Conservation (phyloP, 176 grass and related monocot species). For the Zea mays region DNA sequence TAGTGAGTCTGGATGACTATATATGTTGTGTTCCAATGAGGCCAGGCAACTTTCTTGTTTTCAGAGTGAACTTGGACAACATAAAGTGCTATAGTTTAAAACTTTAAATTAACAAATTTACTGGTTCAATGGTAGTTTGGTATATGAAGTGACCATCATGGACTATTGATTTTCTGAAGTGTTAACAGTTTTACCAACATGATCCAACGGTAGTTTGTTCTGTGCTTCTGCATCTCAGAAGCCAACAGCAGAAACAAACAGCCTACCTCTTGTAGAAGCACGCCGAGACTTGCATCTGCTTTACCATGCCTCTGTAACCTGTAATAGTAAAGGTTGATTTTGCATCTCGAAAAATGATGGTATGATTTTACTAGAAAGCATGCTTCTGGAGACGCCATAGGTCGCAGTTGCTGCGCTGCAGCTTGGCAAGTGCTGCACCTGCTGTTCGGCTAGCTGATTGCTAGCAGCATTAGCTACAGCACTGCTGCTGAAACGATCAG, state of each 20-base stretch:
- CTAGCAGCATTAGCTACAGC: too few relatives aligned
- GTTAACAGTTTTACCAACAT: not conserved
- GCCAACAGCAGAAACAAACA: not conserved
- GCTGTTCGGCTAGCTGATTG: too few relatives aligned
- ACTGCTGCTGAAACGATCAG: too few relatives aligned
- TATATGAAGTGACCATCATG: not conserved
- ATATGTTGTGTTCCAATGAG: not conserved
- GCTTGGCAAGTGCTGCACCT: too few relatives aligned
- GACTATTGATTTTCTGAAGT: not conserved
- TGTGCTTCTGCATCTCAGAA: not conserved
- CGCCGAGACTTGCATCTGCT: not conserved
- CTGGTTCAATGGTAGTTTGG: not conserved
- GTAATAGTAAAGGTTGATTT: constrained; percentile 1
- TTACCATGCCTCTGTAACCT: not conserved
- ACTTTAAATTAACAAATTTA: constrained; percentile 6
- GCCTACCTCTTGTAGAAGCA: not conserved
- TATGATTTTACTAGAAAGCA: not conserved
- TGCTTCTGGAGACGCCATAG: not conserved
- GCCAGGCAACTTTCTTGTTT: not conserved
- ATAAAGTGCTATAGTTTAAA: constrained; percentile 8
- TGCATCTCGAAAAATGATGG: not conserved
- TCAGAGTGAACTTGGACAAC: not conserved
- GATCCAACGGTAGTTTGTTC: not conserved
- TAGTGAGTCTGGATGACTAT: not conserved
- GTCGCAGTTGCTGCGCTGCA: not conserved